These are phyloP conservation scores for Zalerion maritima DNA, from an alignment of 495 filamentous ascomycete species.

Conservation along the genomic window DNA sequence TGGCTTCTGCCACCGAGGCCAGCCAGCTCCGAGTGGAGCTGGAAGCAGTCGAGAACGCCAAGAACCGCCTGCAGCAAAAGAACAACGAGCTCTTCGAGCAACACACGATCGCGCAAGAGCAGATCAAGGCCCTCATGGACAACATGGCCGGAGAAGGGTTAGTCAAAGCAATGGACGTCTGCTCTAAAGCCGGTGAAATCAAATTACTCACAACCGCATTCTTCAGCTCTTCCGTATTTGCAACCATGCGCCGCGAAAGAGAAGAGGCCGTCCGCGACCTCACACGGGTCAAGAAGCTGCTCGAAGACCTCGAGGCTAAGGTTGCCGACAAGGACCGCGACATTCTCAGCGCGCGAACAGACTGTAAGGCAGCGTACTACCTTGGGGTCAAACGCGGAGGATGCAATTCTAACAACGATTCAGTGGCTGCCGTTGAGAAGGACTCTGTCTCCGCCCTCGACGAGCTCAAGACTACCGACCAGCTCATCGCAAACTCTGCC, in stretches of 20 bases:
- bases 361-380: conserved; percentile 15
- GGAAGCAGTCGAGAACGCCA: conserved; percentile 22
- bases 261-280: conserved; percentile 18
- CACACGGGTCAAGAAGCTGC: conserved; percentile 12
- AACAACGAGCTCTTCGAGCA: conserved; percentile 33
- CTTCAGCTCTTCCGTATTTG: conserved; percentile 23
- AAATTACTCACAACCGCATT: conserved; percentile 23
- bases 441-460: conserved; percentile 31
- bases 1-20: conserved; percentile 32
- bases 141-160: conserved; percentile 33
- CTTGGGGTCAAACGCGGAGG: not conserved
- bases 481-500: conserved; percentile 35
- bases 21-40: conserved; percentile 33
- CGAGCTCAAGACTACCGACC: conserved; percentile 37
- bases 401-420: conserved; percentile 16
- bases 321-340: conserved; percentile 31
- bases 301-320: conserved; percentile 28
- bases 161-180: conserved; percentile 17
- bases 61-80: conserved; percentile 27
- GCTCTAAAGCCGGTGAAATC: conserved; percentile 15
- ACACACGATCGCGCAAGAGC: conserved; percentile 33
- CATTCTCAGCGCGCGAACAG: conserved; percentile 22
- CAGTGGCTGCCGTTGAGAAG: conserved; percentile 33
- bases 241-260: conserved; percentile 21
- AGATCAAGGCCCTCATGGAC: conserved; percentile 32